Conservation (phyloP, 106 monocot species). For the Dendrobium chrysotoxum region DNA sequence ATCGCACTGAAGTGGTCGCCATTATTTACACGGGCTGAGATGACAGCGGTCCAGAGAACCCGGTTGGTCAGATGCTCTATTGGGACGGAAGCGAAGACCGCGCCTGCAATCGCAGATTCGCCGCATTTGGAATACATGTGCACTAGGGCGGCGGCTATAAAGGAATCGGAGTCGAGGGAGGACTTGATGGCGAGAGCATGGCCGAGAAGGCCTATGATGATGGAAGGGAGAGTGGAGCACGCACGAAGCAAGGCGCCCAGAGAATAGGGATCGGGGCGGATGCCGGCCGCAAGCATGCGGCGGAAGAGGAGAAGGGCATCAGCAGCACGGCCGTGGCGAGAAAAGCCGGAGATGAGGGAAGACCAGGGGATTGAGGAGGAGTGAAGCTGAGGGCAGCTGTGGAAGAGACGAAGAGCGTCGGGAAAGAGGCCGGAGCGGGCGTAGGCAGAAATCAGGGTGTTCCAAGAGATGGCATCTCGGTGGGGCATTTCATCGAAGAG, state of each 20-base stretch:
- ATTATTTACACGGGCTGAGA: conserved; percentile 18
- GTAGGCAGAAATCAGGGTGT: conserved; percentile 8
- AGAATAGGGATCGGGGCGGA: conserved; percentile 8
- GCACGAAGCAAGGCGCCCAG: conserved; percentile 15
- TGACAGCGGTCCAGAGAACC: conserved; percentile 36
- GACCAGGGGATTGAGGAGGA: conserved; percentile 16
- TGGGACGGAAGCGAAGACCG: conserved; percentile 22
- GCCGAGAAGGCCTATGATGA: conserved; percentile 7
- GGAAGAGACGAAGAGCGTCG: conserved; percentile 1
- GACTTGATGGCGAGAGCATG: conserved; percentile 36
- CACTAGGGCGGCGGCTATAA: conserved; percentile 39
- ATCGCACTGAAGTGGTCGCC: conserved; percentile 24
- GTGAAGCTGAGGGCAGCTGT: neutral
- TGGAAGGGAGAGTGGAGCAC: conserved; percentile 5
- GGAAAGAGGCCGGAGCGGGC: neutral
- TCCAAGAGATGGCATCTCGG: neutral
- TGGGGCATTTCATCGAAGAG: conserved; percentile 14
- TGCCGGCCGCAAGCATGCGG: conserved; percentile 3
- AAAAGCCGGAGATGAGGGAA: conserved; percentile 4
- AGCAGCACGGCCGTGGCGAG: conserved; percentile 3
- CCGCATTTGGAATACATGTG: conserved; percentile 32
- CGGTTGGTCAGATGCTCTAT: conserved; percentile 7
- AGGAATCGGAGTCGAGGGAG: conserved; percentile 13
- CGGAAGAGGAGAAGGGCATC: conserved; percentile 12
- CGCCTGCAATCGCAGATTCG: conserved; percentile 10